Evolutionary conservation across 192 early-diverging fungal species (phyloP).

Genomic region (Backusella parvicylindrica): DNA sequence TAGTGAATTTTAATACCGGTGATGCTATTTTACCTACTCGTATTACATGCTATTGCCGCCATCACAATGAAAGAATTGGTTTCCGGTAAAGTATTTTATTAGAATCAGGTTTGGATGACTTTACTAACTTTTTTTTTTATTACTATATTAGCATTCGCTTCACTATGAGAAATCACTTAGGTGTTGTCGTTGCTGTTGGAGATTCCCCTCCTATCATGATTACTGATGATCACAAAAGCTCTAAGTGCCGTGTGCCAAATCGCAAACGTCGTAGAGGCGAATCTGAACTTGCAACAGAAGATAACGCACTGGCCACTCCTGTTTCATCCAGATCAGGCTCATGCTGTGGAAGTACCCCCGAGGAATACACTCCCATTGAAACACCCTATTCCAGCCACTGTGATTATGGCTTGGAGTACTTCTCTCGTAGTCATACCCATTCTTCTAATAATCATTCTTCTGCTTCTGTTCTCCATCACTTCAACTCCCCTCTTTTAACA

Average conservation of each 20-base stretch:
- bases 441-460: neutral
- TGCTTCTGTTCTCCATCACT: neutral
- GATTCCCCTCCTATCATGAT: constrained; percentile 95
- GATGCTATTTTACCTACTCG: constrained; percentile 86
- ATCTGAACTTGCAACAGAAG: constrained; percentile 21
- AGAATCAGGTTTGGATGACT: neutral
- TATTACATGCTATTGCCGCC: constrained; percentile 96
- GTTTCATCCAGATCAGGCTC: neutral
- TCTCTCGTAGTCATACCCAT: neutral
- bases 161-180: constrained; percentile 63
- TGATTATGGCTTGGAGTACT: neutral
- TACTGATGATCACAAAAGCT: constrained; percentile 96
- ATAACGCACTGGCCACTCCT: neutral
- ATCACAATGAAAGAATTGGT: constrained; percentile 90
- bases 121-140: neutral
- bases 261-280: constrained; percentile 22
- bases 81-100: constrained; percentile 56
- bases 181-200: constrained; percentile 70
- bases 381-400: neutral
- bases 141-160: constrained; percentile 60
- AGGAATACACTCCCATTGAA: neutral
- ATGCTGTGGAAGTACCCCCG: neutral
- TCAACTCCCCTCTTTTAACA: neutral
- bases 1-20: constrained; percentile 85
- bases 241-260: constrained; percentile 39